Percentiles rank a stretch among this genome's conserved stretches.
Conservation (phyloP, 164 flowering plant genomes). For the Magnolia changhungtana region DNA sequence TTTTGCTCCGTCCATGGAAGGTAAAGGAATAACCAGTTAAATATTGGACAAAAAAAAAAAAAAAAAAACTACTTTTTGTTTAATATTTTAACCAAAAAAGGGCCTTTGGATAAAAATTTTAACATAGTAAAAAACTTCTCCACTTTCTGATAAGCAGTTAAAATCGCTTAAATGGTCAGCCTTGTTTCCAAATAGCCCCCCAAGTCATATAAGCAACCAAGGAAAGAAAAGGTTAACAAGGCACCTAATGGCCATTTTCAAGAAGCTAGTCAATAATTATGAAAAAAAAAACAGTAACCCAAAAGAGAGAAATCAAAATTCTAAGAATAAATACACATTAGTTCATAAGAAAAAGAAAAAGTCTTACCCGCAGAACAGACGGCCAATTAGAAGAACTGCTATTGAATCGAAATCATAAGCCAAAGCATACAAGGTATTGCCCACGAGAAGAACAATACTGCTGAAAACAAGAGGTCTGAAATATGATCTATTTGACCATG, state of each 20-base stretch:
- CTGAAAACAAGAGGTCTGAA: constrained; percentile 58
- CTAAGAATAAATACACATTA: background rate
- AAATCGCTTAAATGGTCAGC: too few species aligned
- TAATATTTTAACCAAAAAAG: too few species aligned
- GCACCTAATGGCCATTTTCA: background rate
- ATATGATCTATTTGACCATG: constrained; percentile 67
- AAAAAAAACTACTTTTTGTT: too few species aligned
- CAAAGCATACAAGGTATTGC: constrained; percentile 51
- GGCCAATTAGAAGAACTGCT: constrained; percentile 47
- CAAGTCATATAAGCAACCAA: too few species aligned
- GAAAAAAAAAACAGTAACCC: background rate
- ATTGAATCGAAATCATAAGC: constrained; percentile 58
- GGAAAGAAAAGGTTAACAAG: too few species aligned
- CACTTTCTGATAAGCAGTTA: too few species aligned
- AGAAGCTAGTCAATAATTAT: background rate
- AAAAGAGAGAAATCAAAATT: background rate
- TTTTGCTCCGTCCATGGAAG: too few species aligned
- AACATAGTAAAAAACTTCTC: too few species aligned
- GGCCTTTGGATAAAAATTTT: too few species aligned
- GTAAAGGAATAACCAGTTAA: too few species aligned
- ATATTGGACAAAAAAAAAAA: too few species aligned
- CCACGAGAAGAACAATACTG: constrained; percentile 52
- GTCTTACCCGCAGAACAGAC: constrained; percentile 55
- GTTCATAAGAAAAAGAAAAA: background rate
- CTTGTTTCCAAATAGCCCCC: too few species aligned